Conservation (phyloP, 148 eudicot species). For the Rhododendron henanense region DNA sequence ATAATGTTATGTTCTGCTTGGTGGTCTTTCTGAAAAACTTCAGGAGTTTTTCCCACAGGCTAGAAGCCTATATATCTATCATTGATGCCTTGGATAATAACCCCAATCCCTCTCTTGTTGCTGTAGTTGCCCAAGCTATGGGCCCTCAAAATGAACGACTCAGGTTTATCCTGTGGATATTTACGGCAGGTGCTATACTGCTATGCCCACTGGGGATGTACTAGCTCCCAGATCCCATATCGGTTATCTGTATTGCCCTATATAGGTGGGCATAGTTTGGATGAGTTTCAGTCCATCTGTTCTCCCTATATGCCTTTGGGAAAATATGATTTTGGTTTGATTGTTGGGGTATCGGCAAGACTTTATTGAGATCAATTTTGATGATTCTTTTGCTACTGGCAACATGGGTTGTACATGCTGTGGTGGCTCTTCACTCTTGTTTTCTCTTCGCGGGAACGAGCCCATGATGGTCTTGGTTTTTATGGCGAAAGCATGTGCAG, state of each 20-base stretch:
- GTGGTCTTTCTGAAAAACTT: not conserved
- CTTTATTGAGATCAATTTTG: not conserved
- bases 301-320: not conserved
- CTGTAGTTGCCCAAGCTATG: not conserved
- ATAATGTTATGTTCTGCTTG: not conserved
- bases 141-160: not conserved
- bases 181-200: not conserved
- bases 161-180: not conserved
- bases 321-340: not conserved
- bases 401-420: not conserved
- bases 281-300: not conserved
- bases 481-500: not conserved
- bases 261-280: not conserved
- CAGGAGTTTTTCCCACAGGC: not conserved
- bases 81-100: not conserved
- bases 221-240: not conserved
- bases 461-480: not conserved
- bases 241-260: not conserved
- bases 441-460: not conserved
- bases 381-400: not conserved
- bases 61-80: not conserved
- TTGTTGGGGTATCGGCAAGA: not conserved
- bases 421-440: not conserved
- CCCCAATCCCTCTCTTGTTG: not conserved
- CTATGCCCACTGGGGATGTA: not conserved